Evolutionary conservation across 805 yeast species (phyloP).

Genomic region (Grigorovia humatica): DNA sequence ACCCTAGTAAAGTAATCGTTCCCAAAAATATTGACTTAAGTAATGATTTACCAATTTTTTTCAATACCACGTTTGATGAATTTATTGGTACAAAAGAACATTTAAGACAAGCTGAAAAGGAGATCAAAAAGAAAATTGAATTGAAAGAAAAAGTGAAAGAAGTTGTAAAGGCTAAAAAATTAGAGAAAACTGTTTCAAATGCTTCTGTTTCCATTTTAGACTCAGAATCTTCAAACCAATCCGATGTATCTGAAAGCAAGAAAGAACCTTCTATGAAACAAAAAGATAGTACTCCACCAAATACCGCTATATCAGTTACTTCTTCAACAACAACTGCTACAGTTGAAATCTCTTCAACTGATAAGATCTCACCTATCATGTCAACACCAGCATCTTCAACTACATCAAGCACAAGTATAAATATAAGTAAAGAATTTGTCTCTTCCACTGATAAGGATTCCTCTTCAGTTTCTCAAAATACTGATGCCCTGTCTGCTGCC

Average conservation of each 20-base stretch:
- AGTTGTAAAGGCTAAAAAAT: background rate
- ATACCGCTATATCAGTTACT: conserved; percentile 4
- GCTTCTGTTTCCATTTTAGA: background rate
- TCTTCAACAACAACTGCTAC: conserved; percentile 12
- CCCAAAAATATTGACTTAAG: conserved; percentile 4
- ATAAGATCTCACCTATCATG: conserved; percentile 5
- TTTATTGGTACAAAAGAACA: conserved; percentile 14
- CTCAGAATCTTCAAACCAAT: too few relatives aligned
- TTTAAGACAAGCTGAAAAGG: background rate
- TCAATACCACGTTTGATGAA: conserved; percentile 23
- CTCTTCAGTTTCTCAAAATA: background rate
- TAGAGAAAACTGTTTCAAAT: background rate
- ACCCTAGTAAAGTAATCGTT: conserved; percentile 13
- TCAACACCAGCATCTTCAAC: conserved; percentile 2
- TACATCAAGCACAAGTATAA: conserved; percentile 1
- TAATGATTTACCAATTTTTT: conserved; percentile 21
- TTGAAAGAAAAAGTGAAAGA: background rate
- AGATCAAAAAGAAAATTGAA: background rate
- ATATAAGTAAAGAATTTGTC: background rate
- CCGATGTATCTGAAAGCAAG: background rate
- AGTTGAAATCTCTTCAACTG: conserved; percentile 7
- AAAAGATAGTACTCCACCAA: background rate
- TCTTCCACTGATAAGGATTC: background rate
- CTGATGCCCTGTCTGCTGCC: background rate
- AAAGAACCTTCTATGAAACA: background rate